Evolutionary conservation across 1,284 basidiomycete species (phyloP), one percentile per base, ranked within the genome.

Genomic region (Malassezia obtusa): DNA sequence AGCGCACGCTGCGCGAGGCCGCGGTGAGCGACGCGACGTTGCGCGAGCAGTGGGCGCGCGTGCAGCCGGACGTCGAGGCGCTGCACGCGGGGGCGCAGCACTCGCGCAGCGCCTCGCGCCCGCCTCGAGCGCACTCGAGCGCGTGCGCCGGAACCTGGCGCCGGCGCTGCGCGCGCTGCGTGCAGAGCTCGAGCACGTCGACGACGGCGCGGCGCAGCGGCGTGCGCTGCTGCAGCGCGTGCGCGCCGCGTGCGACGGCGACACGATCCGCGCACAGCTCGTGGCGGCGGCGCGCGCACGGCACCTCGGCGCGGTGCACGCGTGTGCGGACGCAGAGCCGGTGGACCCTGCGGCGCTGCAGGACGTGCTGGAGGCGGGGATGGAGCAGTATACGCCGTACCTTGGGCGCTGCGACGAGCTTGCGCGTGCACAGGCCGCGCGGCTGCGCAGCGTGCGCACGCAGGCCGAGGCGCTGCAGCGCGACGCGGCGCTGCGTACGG

Each of bases 101-200:
- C 38, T 40, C 14, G 32, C 26, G 28, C 57, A 46, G 8, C 53
- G 45, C 4, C 48, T 63, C 19, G 54, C 60, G 7, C 60, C 58
- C 3, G 52, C 56, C 0, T 46, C 54, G 2, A 53, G 56, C 3
- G 45, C 40, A 5, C 6, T 51, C 7, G 53, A 61, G 30, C 31
- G 36, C 10, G 30, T 19, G 26, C 45, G 31, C 32, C 26, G 28
- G 4, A 35, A 37, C 3, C 21, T 26, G 8, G 45, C 26, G 15
- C 24, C 9, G 30, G 39, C 37, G 17, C 22, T 79, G 43, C 83
- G 88, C 4, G 79, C 81, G 1, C 76, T 98, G 5, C 84, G 89
- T 14, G 80, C 81, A 0, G 79, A 83, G 10, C 77, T 95, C 7
- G 92, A 98, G 73, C 79, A 82, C 15, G 78, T 96, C 0, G 85